phyloP scores from a whole-genome alignment of 768 basidiomycete species.

The Hygrophoropsis aurantiaca region DNA sequence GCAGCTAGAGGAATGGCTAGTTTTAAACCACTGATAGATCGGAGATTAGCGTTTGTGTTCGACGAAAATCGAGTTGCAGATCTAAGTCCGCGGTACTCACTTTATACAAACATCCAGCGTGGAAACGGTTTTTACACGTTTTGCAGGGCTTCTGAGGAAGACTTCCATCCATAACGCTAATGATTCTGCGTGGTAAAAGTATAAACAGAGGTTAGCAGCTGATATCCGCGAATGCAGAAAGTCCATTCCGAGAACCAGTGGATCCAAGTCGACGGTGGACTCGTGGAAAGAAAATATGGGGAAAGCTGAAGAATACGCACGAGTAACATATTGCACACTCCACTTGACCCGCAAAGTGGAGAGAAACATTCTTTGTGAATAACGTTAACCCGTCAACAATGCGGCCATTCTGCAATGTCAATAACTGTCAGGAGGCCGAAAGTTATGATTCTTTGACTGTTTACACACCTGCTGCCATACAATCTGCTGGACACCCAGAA shows the following conservation, averaged over 20 bases:
- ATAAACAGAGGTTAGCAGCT: not conserved
- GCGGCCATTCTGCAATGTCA: conserved; percentile 68
- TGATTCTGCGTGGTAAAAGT: conserved; percentile 63
- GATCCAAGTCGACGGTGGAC: not conserved
- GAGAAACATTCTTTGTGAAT: conserved; percentile 91
- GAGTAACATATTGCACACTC: conserved; percentile 98
- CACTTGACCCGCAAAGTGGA: conserved; percentile 93
- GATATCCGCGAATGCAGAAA: not conserved
- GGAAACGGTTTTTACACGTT: conserved; percentile 94
- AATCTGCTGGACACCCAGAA: conserved; percentile 87
- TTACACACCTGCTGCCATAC: conserved; percentile 78
- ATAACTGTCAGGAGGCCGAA: not conserved
- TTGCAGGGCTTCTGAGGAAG: conserved; percentile 90
- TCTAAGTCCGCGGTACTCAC: conserved; percentile 33
- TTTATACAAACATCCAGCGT: conserved; percentile 90
- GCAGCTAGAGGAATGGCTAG: conserved; percentile 87
- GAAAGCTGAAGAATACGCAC: conserved; percentile 39
- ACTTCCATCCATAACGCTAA: conserved; percentile 84
- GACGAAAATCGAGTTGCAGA: not conserved
- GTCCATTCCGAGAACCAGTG: not conserved
- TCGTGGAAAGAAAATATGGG: not conserved
- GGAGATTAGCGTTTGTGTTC: not conserved
- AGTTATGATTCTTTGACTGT: not conserved
- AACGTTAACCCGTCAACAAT: conserved; percentile 84
- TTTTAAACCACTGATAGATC: conserved; percentile 74